These are phyloP conservation scores for Saccharomycopsis fodiens DNA, from an alignment of 805 yeast species.

Conservation along the genomic window DNA sequence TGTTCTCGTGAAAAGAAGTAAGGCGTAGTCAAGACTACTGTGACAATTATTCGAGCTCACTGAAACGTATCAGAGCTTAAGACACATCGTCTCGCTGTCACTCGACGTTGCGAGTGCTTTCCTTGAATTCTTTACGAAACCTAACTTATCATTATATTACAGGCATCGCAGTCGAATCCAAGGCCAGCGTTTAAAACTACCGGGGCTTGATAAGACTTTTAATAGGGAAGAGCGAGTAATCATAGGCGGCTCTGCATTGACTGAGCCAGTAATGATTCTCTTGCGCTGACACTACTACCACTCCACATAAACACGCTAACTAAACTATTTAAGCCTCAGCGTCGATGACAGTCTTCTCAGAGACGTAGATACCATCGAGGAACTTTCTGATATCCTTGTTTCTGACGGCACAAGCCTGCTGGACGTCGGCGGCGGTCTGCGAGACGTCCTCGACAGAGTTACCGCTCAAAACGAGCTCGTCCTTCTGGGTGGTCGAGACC, in stretches of 20 bases:
- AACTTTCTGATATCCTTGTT: constrained; percentile 99
- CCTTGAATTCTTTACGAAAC: neutral
- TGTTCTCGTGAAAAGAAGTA: too few relatives aligned
- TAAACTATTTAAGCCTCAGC: constrained; percentile 34
- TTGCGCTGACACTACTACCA: too few relatives aligned
- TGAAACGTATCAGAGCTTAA: too few relatives aligned
- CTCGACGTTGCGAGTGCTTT: too few relatives aligned
- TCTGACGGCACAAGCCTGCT: constrained; percentile 97
- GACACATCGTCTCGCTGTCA: too few relatives aligned
- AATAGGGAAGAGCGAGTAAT: constrained; percentile 14
- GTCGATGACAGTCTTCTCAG: constrained; percentile 84
- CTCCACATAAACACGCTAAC: neutral
- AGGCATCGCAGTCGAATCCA: neutral
- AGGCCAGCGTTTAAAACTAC: too few relatives aligned
- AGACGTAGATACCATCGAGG: constrained; percentile 99
- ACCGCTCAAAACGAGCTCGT: constrained; percentile 88
- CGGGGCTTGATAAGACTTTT: neutral
- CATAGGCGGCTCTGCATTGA: constrained; percentile 20
- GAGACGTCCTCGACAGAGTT: constrained; percentile 97
- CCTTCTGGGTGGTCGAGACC: constrained; percentile 80
- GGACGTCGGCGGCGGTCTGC: constrained; percentile 97
- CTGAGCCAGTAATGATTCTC: constrained; percentile 21
- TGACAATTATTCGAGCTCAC: too few relatives aligned
- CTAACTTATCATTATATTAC: neutral
- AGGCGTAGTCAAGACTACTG: too few relatives aligned